A percentile compares a stretch with the other conserved stretches of the same genome.
These are phyloP conservation scores for Eimeria maxima DNA, from an alignment of 169 alveolate genomes.

Conservation along the genomic window DNA sequence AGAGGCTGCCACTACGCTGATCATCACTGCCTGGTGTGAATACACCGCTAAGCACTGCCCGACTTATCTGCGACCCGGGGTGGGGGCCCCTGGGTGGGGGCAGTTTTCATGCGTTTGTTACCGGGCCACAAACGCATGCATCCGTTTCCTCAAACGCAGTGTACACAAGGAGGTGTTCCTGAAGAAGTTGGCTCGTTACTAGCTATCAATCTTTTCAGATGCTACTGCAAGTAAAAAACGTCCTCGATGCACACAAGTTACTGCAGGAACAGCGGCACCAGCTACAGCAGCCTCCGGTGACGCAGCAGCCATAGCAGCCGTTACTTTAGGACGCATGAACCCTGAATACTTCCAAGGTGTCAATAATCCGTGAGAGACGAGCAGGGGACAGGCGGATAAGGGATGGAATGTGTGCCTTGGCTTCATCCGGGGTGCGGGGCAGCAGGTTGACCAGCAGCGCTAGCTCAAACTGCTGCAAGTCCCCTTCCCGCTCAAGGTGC, in stretches of 20 bases:
- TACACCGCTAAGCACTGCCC: not conserved
- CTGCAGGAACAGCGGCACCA: constrained; percentile 27
- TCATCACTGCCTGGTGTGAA: not conserved
- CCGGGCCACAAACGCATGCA: not conserved
- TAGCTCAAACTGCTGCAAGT: constrained; percentile 93
- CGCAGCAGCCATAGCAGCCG: not conserved
- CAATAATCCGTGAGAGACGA: constrained; percentile 85
- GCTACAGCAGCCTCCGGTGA: not conserved
- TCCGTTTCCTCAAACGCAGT: not conserved
- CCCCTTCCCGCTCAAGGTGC: constrained; percentile 92
- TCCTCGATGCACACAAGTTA: not conserved
- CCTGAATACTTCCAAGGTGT: constrained; percentile 84
- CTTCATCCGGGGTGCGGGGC: constrained; percentile 93
- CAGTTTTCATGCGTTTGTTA: not conserved
- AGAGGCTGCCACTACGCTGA: not conserved
- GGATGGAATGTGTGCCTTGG: constrained; percentile 90
- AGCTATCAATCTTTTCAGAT: not conserved
- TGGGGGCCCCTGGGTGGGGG: too few relatives aligned
- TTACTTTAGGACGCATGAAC: constrained; percentile 83
- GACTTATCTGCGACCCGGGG: not conserved
- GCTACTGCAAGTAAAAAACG: not conserved
- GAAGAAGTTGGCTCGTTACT: not conserved
- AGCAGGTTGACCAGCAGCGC: constrained; percentile 93
- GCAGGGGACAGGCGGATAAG: constrained; percentile 84
- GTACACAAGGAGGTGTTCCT: not conserved